These are phyloP conservation scores for Ganoderma resinaceum DNA, from an alignment of 1,284 basidiomycete species.

Conservation along the genomic window DNA sequence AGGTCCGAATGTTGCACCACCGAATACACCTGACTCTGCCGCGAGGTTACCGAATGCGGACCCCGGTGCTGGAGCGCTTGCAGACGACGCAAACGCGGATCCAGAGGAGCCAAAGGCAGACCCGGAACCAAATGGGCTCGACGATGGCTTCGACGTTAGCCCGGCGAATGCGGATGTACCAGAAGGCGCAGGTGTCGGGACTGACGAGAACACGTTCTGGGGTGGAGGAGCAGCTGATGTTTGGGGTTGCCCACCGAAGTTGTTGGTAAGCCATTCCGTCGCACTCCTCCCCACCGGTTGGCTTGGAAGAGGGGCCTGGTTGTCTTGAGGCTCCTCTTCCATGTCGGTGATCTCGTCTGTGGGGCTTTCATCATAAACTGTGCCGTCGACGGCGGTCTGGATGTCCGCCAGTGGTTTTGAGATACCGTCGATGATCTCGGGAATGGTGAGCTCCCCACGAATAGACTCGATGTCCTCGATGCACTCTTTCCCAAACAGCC, in stretches of 20 bases:
- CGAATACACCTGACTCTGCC: slow-evolving; percentile 23
- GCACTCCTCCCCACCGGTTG: slow-evolving; percentile 37
- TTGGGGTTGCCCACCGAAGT: slow-evolving; percentile 36
- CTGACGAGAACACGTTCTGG: slow-evolving; percentile 2
- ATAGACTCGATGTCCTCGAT: slow-evolving; percentile 82
- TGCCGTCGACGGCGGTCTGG: slow-evolving; percentile 4
- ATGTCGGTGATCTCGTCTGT: slow-evolving; percentile 23
- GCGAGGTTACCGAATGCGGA: slow-evolving; percentile 37
- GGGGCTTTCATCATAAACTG: slow-evolving; percentile 13
- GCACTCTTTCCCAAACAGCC: slow-evolving; percentile 73
- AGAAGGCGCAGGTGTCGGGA: slow-evolving; percentile 5
- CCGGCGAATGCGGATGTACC: slow-evolving; percentile 26
- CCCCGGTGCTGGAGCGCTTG: slow-evolving; percentile 27
- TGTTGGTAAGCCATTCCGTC: slow-evolving; percentile 49
- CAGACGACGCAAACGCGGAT: slow-evolving; percentile 9
- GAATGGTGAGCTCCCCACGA: slow-evolving; percentile 62
- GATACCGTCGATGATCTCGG: slow-evolving; percentile 85
- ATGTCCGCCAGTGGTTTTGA: slow-evolving; percentile 35
- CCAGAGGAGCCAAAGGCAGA: slow-evolving; percentile 19
- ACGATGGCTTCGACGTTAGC: slow-evolving; percentile 15
- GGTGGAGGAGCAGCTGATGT: not conserved
- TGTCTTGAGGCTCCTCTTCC: slow-evolving; percentile 33
- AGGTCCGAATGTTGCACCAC: slow-evolving; percentile 27
- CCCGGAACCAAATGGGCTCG: slow-evolving; percentile 9
- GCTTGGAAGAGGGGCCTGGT: slow-evolving; percentile 3